These are phyloP conservation scores for Dendrobium officinale DNA, from an alignment of 106 monocot genomes.

Conservation along the genomic window DNA sequence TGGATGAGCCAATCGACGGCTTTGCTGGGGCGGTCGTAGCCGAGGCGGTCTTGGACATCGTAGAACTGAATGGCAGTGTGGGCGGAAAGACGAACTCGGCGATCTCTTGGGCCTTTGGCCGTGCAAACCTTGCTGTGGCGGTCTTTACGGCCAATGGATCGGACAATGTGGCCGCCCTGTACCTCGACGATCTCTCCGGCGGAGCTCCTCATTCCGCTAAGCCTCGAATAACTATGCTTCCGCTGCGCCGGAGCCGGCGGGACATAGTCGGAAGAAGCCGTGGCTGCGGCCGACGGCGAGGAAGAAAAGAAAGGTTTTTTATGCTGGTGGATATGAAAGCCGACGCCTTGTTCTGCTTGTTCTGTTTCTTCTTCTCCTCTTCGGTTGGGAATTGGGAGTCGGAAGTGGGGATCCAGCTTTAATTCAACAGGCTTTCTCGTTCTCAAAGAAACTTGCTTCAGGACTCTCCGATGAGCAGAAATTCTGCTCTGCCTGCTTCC, in stretches of 20 bases:
- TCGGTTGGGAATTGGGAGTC: not conserved
- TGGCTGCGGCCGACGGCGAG: too few relatives aligned
- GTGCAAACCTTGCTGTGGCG: slow-evolving; percentile 83
- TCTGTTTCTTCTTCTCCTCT: slow-evolving; percentile 10
- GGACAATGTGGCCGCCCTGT: slow-evolving; percentile 62
- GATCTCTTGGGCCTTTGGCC: slow-evolving; percentile 60
- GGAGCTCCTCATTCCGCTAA: not conserved
- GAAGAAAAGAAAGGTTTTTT: too few relatives aligned
- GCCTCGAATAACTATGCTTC: not conserved
- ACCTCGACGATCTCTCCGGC: slow-evolving; percentile 55
- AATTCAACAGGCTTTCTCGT: not conserved
- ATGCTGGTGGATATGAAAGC: slow-evolving; percentile 10
- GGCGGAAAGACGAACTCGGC: slow-evolving; percentile 59
- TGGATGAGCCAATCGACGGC: slow-evolving; percentile 79
- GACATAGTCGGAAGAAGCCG: too few relatives aligned
- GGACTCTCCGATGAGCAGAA: not conserved
- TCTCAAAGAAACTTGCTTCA: not conserved
- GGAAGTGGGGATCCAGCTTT: too few relatives aligned
- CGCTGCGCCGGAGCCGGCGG: not conserved
- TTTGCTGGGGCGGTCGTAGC: slow-evolving; percentile 77
- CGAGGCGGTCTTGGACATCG: slow-evolving; percentile 74
- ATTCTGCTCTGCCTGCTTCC: too few relatives aligned
- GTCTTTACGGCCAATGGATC: slow-evolving; percentile 64
- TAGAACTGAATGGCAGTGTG: slow-evolving; percentile 83
- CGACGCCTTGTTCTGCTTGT: slow-evolving; percentile 2